Conservation (phyloP, 225 moss, liverwort and hornwort genomes). For the Polytrichum formosum region DNA sequence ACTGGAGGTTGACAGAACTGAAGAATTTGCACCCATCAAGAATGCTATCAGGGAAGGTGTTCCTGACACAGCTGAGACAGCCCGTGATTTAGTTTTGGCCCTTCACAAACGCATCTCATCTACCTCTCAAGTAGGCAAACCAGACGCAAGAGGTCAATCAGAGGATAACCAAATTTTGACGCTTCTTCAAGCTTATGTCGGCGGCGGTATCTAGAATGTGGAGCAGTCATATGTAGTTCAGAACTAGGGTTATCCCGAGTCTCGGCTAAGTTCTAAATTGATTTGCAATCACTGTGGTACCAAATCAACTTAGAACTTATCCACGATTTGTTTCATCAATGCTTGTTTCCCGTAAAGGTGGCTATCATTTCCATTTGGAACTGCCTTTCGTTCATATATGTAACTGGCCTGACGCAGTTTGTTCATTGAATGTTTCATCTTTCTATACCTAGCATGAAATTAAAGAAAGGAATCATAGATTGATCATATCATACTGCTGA, state of each 20-base stretch:
- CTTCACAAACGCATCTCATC: slow-evolving; percentile 27
- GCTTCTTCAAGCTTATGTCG: slow-evolving; percentile 38
- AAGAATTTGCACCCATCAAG: slow-evolving; percentile 91
- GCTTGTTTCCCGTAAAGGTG: too few relatives aligned
- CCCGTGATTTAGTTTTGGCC: slow-evolving; percentile 56
- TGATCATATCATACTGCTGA: too few relatives aligned
- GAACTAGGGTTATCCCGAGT: not conserved
- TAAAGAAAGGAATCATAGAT: too few relatives aligned
- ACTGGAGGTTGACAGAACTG: slow-evolving; percentile 67
- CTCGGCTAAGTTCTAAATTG: slow-evolving; percentile 43
- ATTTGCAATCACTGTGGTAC: slow-evolving; percentile 26
- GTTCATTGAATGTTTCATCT: too few relatives aligned
- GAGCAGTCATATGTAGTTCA: not conserved
- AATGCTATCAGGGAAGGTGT: slow-evolving; percentile 50
- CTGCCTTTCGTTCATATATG: too few relatives aligned
- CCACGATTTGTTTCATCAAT: not conserved
- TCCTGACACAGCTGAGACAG: slow-evolving; percentile 64
- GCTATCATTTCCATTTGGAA: too few relatives aligned
- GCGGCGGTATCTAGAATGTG: slow-evolving; percentile 20
- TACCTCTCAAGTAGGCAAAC: slow-evolving; percentile 4
- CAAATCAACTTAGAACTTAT: slow-evolving; percentile 45
- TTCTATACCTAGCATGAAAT: too few relatives aligned
- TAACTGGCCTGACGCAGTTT: too few relatives aligned
- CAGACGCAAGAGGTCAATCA: slow-evolving; percentile 8
- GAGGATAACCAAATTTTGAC: slow-evolving; percentile 9